These are phyloP conservation scores for Fusarium pilosicola DNA, from an alignment of 2,329 filamentous ascomycete species.

Conservation along the genomic window DNA sequence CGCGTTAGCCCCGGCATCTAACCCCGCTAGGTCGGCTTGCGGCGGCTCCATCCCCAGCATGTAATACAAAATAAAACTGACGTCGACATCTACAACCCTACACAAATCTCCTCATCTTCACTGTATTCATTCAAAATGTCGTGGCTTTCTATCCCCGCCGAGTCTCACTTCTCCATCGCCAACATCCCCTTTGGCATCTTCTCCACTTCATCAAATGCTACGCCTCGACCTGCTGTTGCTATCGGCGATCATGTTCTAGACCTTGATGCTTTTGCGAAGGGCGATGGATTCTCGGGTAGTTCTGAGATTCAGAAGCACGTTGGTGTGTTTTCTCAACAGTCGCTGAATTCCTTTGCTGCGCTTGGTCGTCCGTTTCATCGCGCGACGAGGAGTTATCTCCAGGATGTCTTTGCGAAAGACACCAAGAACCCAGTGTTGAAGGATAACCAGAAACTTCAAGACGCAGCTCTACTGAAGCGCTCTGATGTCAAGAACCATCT, in stretches of 20 bases:
- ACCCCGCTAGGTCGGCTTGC: conserved; percentile 28
- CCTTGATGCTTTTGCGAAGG: conserved; percentile 67
- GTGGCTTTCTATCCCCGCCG: conserved; percentile 48
- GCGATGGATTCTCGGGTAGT: conserved; percentile 52
- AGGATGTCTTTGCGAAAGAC: conserved; percentile 66
- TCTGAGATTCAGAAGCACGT: conserved; percentile 42
- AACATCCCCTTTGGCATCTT: conserved; percentile 90
- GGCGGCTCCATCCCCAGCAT: conserved; percentile 20
- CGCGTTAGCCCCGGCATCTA: conserved; percentile 15
- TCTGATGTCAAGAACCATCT: conserved; percentile 72
- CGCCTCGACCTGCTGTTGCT: conserved; percentile 73
- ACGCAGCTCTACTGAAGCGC: conserved; percentile 43
- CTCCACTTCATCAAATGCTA: conserved; percentile 65
- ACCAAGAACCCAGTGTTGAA: conserved; percentile 53
- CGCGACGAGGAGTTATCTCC: conserved; percentile 76
- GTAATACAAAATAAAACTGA: conserved; percentile 16
- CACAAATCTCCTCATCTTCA: neutral
- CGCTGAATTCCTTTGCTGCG: conserved; percentile 49
- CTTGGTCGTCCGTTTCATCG: conserved; percentile 76
- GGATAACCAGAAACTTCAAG: conserved; percentile 49
- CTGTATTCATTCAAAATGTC: conserved; percentile 30
- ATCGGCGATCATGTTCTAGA: conserved; percentile 80
- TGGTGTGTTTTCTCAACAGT: conserved; percentile 42
- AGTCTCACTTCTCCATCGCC: conserved; percentile 62
- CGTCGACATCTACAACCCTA: neutral